Evolutionary conservation across 2,329 filamentous ascomycete species (phyloP).

Genomic region (Penicillium sclerotiorum): DNA sequence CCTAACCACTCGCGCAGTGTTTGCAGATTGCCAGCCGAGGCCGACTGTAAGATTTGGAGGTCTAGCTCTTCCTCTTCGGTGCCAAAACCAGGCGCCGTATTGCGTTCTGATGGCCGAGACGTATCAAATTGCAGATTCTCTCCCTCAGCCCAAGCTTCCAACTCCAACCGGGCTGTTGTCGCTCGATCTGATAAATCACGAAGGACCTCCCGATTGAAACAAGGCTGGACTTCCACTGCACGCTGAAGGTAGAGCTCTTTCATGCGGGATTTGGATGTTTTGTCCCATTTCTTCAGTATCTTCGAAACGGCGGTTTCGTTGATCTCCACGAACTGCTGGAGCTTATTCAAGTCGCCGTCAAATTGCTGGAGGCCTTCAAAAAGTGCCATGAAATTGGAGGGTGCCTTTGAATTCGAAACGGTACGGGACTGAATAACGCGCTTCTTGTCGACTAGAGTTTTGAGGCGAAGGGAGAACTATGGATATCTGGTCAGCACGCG

Average conservation of each 20-base stretch:
- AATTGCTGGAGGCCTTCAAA: slow-evolving; percentile 98
- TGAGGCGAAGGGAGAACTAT: slow-evolving; percentile 88
- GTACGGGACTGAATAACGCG: slow-evolving; percentile 80
- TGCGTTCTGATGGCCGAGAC: slow-evolving; percentile 43
- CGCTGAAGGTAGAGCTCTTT: slow-evolving; percentile 96
- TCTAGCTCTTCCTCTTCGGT: slow-evolving; percentile 90
- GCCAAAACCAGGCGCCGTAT: slow-evolving; percentile 48
- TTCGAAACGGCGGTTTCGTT: slow-evolving; percentile 98
- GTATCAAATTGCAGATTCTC: slow-evolving; percentile 84
- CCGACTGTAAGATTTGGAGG: slow-evolving; percentile 79
- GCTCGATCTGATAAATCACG: slow-evolving; percentile 96
- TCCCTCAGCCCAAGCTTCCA: slow-evolving; percentile 95
- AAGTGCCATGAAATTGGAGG: slow-evolving; percentile 89
- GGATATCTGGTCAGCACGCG: background rate
- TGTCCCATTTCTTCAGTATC: slow-evolving; percentile 99
- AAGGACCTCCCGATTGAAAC: slow-evolving; percentile 96
- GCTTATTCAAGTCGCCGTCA: slow-evolving; percentile 92
- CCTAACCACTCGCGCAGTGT: slow-evolving; percentile 78
- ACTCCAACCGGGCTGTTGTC: slow-evolving; percentile 90
- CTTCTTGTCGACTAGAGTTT: slow-evolving; percentile 94
- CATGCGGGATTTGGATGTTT: slow-evolving; percentile 97
- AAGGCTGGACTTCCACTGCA: slow-evolving; percentile 95
- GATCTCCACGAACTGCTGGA: slow-evolving; percentile 96
- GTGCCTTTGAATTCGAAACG: slow-evolving; percentile 77
- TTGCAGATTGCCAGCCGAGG: slow-evolving; percentile 77